Conservation (phyloP, 1,139 yeast genomes). For the Pichia sp. region DNA sequence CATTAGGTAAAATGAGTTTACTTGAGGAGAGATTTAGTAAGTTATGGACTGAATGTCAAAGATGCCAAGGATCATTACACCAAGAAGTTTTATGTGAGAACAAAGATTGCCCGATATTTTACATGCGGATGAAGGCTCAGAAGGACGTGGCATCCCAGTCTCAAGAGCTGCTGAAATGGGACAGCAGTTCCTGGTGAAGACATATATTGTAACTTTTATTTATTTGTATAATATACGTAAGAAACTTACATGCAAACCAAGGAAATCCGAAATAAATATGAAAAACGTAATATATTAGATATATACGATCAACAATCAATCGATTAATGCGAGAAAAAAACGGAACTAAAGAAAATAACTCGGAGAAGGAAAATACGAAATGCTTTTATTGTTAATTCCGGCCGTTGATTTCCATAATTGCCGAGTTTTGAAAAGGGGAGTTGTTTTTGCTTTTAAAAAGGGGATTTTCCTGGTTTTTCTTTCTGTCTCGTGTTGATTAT, state of each 20-base stretch:
- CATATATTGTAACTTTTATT: too few species aligned
- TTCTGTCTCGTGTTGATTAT: too few species aligned
- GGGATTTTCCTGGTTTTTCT: too few species aligned
- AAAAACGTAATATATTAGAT: too few species aligned
- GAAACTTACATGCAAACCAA: background rate
- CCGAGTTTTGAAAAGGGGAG: too few species aligned
- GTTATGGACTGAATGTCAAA: constrained; percentile 96
- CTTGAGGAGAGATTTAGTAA: constrained; percentile 80
- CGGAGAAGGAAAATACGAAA: too few species aligned
- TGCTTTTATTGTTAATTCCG: too few species aligned
- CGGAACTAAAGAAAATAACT: too few species aligned
- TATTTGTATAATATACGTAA: background rate
- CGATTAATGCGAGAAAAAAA: too few species aligned
- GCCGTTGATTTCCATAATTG: too few species aligned
- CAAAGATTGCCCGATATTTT: constrained; percentile 95
- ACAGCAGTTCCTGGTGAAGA: constrained; percentile 49
- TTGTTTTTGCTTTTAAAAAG: too few species aligned
- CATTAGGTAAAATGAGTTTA: constrained; percentile 72
- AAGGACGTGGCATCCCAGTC: constrained; percentile 73
- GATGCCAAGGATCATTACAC: constrained; percentile 94
- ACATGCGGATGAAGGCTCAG: constrained; percentile 94
- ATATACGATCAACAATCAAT: too few species aligned
- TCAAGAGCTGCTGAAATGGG: constrained; percentile 68
- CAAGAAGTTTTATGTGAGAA: constrained; percentile 94
- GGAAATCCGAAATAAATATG: background rate